Evolutionary conservation across 2,329 filamentous ascomycete species (phyloP).

Genomic region (Coniella lustricola): DNA sequence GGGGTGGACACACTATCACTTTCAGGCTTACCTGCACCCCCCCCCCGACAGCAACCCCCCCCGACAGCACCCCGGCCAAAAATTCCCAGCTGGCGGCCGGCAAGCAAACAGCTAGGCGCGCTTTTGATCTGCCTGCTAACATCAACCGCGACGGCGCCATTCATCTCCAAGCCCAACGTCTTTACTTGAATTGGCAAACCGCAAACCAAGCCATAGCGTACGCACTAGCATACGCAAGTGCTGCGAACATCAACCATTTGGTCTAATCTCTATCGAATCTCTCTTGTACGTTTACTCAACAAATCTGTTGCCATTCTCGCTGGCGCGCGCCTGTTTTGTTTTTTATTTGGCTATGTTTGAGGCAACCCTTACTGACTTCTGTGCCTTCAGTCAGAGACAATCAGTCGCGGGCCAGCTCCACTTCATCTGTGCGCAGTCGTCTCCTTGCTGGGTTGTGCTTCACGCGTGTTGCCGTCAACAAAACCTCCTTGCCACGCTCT

Average conservation of each 20-base stretch:
- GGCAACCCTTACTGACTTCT: background rate
- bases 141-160: slow-evolving; percentile 11
- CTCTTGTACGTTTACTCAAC: too few species aligned
- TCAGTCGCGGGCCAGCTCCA: background rate
- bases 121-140: background rate
- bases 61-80: slow-evolving; percentile 5
- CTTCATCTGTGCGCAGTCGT: too few species aligned
- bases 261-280: too few species aligned
- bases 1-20: too few species aligned
- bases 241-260: too few species aligned
- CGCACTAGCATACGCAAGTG: too few species aligned
- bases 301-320: too few species aligned
- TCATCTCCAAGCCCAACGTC: too few species aligned
- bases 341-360: background rate
- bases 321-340: too few species aligned
- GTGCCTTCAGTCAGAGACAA: background rate
- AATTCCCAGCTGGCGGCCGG: slow-evolving; percentile 9
- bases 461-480: background rate
- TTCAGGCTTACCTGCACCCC: background rate
- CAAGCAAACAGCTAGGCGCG: slow-evolving; percentile 11
- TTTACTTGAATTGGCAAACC: too few species aligned
- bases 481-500: background rate
- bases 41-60: background rate
- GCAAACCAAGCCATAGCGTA: too few species aligned
- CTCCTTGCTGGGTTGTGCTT: background rate